These are phyloP conservation scores for Wallacemonas sp. DNA, from an alignment of 208 protist species.

Conservation along the genomic window DNA sequence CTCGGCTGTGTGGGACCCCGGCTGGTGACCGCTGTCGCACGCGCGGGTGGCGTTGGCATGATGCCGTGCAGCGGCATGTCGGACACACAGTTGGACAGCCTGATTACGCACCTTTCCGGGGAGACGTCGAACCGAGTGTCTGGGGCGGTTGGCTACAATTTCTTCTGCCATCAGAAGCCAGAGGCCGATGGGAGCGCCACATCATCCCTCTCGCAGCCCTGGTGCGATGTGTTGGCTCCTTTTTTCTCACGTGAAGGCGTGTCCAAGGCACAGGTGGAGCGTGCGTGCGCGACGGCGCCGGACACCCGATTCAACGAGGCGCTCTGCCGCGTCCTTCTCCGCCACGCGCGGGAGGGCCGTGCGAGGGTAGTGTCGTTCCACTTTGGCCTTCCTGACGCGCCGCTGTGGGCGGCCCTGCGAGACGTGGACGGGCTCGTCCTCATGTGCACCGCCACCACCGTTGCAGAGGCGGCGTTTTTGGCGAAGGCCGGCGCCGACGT, in stretches of 20 bases:
- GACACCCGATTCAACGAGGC: slow-evolving; percentile 11
- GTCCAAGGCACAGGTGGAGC: slow-evolving; percentile 2
- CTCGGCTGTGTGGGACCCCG: slow-evolving; percentile 10
- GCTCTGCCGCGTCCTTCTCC: slow-evolving; percentile 10
- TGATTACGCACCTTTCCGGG: slow-evolving; percentile 7
- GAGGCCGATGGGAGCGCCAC: neutral
- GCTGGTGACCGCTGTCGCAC: slow-evolving; percentile 14
- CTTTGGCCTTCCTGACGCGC: slow-evolving; percentile 20
- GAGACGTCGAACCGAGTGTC: neutral
- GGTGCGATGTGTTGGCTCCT: neutral
- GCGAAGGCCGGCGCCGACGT: slow-evolving; percentile 25
- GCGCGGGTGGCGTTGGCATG: slow-evolving; percentile 15
- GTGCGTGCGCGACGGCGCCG: neutral
- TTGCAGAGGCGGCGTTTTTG: slow-evolving; percentile 21
- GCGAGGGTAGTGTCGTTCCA: slow-evolving; percentile 23
- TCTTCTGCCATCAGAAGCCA: slow-evolving; percentile 22
- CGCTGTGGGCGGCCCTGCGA: slow-evolving; percentile 12
- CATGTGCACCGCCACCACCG: slow-evolving; percentile 25
- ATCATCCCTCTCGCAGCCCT: slow-evolving; percentile 4
- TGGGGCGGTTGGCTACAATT: slow-evolving; percentile 17
- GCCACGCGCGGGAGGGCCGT: neutral
- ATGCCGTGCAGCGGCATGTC: slow-evolving; percentile 22
- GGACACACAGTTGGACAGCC: slow-evolving; percentile 5
- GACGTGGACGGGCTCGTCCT: neutral
- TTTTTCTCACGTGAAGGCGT: slow-evolving; percentile 15